These are phyloP conservation scores for button mushroom (Agaricus bisporus) DNA, from an alignment of 768 basidiomycete genomes.

Conservation along the genomic window DNA sequence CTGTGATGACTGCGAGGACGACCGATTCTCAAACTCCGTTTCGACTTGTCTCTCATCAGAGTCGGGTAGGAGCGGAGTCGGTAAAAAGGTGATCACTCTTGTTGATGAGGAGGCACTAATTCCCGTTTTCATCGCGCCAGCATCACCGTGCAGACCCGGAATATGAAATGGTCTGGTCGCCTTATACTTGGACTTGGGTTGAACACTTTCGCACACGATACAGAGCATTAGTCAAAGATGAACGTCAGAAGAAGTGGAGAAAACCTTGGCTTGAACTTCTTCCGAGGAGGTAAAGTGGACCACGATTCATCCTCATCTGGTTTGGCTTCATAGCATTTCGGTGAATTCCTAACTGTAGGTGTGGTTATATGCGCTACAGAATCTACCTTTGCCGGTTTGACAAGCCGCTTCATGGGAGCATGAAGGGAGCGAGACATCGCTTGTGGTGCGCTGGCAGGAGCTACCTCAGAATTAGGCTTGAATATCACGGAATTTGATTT, in stretches of 20 bases:
- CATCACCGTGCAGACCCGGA: background rate
- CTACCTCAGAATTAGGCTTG: too few species aligned
- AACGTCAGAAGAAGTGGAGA: background rate
- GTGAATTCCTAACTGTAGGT: background rate
- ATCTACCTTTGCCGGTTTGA: background rate
- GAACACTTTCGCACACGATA: background rate
- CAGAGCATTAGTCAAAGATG: background rate
- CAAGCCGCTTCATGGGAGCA: background rate
- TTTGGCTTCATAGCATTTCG: background rate
- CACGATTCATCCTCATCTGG: constrained; percentile 1
- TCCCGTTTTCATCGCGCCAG: background rate
- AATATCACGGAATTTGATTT: too few species aligned
- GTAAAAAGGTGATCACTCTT: constrained; percentile 6
- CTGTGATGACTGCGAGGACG: constrained; percentile 1
- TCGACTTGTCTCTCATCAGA: too few species aligned
- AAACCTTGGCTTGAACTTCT: constrained; percentile 11
- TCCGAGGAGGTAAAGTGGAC: constrained; percentile 4
- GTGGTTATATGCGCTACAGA: background rate
- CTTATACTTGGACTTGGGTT: background rate
- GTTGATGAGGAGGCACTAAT: background rate
- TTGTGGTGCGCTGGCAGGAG: background rate
- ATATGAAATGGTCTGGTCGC: constrained; percentile 3
- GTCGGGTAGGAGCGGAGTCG: background rate
- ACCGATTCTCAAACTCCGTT: background rate
- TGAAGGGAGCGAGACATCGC: background rate